Percentiles rank a stretch among this genome's conserved stretches.
Evolutionary conservation across 1,139 yeast species (phyloP).

Genomic region (Scheffersomyces quercinus): DNA sequence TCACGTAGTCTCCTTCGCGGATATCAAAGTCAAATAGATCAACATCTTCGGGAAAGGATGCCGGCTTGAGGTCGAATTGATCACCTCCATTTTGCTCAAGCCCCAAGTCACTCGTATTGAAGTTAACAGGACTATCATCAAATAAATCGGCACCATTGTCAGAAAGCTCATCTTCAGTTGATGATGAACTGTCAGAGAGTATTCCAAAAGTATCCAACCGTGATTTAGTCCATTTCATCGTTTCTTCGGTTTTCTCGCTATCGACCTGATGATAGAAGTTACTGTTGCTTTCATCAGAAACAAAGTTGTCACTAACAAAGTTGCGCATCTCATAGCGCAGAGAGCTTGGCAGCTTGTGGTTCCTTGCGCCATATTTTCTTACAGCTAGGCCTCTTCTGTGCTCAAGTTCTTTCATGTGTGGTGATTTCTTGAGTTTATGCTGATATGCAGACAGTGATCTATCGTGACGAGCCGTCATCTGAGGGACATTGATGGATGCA

Average conservation of each 20-base stretch:
- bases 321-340: conserved; percentile 2
- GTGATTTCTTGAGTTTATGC: not conserved
- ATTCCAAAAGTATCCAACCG: conserved; percentile 10
- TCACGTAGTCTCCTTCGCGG: conserved; percentile 19
- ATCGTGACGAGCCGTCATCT: too few relatives aligned
- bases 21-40: conserved; percentile 11
- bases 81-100: too few relatives aligned
- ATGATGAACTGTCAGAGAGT: conserved; percentile 10
- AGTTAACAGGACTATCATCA: not conserved
- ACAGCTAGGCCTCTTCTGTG: conserved; percentile 40
- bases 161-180: conserved; percentile 4
- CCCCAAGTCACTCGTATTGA: not conserved
- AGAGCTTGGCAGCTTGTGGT: not conserved
- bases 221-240: not conserved
- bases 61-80: too few relatives aligned
- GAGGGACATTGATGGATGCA: too few relatives aligned
- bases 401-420: conserved; percentile 10
- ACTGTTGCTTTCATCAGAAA: conserved; percentile 3
- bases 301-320: conserved; percentile 12
- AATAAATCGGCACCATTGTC: not conserved
- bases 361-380: conserved; percentile 17
- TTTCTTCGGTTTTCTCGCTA: not conserved
- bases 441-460: not conserved
- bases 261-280: not conserved
- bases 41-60: too few relatives aligned